Conservation (phyloP, 73 alveolate genomes). For the Tetrahymena borealis region DNA sequence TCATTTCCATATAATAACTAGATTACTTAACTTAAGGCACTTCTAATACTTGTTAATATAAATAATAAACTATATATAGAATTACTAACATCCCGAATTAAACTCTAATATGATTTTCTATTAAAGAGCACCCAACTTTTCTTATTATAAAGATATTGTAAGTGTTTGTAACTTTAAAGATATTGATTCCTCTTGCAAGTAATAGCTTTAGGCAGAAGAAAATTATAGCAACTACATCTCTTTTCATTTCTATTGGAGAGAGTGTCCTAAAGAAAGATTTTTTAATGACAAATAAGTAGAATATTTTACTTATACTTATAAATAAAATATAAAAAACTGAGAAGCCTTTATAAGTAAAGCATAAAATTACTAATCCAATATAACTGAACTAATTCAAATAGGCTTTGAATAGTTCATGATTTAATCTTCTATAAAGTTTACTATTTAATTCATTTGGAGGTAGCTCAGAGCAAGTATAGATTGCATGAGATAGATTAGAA, state of each 20-base stretch:
- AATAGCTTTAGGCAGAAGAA: neutral
- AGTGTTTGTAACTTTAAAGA: neutral
- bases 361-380: neutral
- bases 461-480: neutral
- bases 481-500: neutral
- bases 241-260: neutral
- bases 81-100: neutral
- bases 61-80: neutral
- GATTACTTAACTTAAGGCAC: neutral
- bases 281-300: neutral
- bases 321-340: neutral
- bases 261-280: neutral
- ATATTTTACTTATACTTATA: neutral
- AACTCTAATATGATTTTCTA: neutral
- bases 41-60: neutral
- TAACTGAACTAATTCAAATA: neutral
- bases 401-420: neutral
- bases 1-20: neutral
- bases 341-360: neutral
- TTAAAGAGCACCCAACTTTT: neutral
- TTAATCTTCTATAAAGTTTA: neutral
- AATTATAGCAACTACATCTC: neutral
- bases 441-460: neutral
- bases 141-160: neutral
- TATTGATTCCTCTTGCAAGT: neutral